These are phyloP conservation scores for Paxillus rubicundulus DNA, from an alignment of 768 basidiomycete species.

Conservation along the genomic window DNA sequence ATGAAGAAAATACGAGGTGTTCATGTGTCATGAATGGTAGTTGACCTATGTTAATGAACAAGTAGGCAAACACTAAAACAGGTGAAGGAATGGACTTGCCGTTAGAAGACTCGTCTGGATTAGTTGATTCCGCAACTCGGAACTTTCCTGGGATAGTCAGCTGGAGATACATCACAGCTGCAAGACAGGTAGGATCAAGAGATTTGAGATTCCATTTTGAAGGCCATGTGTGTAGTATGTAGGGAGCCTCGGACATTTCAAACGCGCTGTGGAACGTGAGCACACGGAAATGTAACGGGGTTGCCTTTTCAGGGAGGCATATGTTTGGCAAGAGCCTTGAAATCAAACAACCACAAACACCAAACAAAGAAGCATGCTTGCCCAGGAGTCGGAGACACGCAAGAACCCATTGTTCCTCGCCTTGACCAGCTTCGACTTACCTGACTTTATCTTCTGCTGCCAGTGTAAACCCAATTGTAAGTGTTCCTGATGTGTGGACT, in stretches of 20 bases:
- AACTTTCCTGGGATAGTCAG: slow-evolving; percentile 68
- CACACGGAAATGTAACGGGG: no score
- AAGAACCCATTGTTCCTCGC: neutral
- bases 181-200: slow-evolving; percentile 62
- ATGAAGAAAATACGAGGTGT: slow-evolving; percentile 45
- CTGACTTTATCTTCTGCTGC: neutral
- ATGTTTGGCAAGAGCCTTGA: slow-evolving; percentile 4
- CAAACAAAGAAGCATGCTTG: slow-evolving; percentile 1
- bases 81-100: slow-evolving; percentile 44
- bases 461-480: neutral
- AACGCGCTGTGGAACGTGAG: neutral
- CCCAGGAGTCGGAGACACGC: no score
- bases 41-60: slow-evolving; percentile 47
- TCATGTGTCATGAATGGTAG: slow-evolving; percentile 70
- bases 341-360: slow-evolving; percentile 20
- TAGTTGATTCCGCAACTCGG: slow-evolving; percentile 54
- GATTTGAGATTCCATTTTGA: slow-evolving; percentile 62
- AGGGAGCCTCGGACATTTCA: slow-evolving; percentile 20
- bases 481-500: slow-evolving; percentile 5
- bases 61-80: neutral
- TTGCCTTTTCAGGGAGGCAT: neutral
- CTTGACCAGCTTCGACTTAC: neutral
- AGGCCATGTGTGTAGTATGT: slow-evolving; percentile 66
- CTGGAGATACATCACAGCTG: slow-evolving; percentile 67
- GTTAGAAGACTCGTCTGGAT: slow-evolving; percentile 71